Evolutionary conservation across 208 protist genomes (phyloP).

Genomic region (Borovskyia barvae): DNA sequence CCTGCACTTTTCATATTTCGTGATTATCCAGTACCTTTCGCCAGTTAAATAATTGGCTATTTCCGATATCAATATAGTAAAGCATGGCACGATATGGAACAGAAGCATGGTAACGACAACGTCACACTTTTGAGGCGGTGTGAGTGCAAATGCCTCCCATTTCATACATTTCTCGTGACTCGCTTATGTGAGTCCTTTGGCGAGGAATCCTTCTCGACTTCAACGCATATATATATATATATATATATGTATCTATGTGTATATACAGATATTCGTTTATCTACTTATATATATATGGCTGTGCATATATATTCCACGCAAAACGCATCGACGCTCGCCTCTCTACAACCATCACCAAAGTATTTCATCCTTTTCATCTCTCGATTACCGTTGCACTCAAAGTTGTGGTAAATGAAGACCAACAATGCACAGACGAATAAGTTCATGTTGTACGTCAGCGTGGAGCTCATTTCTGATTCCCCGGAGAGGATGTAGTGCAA

Average conservation of each 20-base stretch:
- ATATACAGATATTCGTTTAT: background rate
- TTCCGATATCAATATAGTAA: no score
- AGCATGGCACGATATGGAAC: background rate
- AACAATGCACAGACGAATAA: constrained; percentile 11
- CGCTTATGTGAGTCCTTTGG: no score
- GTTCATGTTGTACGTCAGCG: background rate
- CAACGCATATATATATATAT: no score
- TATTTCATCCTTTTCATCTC: background rate
- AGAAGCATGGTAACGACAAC: no score
- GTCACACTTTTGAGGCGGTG: no score
- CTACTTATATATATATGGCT: constrained; percentile 2
- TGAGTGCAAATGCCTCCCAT: no score
- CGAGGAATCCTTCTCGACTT: no score
- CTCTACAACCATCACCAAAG: background rate
- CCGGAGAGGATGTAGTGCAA: constrained; percentile 5
- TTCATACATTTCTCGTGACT: no score
- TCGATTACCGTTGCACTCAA: background rate
- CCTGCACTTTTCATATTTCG: background rate
- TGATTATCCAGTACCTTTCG: background rate
- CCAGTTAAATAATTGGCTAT: constrained; percentile 15
- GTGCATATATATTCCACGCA: background rate
- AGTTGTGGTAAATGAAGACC: background rate
- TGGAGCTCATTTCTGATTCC: background rate
- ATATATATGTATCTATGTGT: background rate
- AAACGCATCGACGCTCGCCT: no score